Percentiles rank a stretch among this genome's conserved stretches.
phyloP scores from a whole-genome alignment of 148 eudicot species.

The Silene uniflora region DNA sequence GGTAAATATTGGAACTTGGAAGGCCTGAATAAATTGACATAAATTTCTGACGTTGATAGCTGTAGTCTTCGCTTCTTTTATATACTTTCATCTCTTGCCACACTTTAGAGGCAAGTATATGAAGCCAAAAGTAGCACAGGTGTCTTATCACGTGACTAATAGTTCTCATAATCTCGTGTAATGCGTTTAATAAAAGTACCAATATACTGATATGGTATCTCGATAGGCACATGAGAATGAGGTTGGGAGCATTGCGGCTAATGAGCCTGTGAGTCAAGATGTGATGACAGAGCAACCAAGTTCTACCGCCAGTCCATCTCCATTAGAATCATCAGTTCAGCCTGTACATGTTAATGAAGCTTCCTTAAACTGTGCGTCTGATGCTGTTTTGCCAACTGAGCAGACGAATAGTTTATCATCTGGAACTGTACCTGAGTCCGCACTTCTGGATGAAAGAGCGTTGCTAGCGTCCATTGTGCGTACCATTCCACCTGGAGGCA shows the following conservation, averaged over 20 bases:
- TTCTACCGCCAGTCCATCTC: slow-evolving; percentile 36
- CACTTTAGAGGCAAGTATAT: neutral
- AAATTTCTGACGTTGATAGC: neutral
- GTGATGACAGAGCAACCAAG: slow-evolving; percentile 34
- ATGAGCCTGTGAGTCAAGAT: slow-evolving; percentile 38
- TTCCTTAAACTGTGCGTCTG: slow-evolving; percentile 32
- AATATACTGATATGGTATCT: slow-evolving; percentile 10
- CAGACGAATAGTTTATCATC: slow-evolving; percentile 31
- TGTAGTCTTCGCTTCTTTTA: neutral
- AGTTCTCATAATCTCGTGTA: too few relatives aligned
- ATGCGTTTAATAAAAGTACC: neutral
- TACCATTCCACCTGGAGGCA: slow-evolving; percentile 83
- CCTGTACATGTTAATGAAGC: slow-evolving; percentile 36
- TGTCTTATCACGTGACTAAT: neutral
- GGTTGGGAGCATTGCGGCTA: slow-evolving; percentile 25
- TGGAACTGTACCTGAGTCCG: slow-evolving; percentile 42
- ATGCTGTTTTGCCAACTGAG: slow-evolving; percentile 33
- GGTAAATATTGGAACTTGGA: neutral
- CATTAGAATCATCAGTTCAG: slow-evolving; percentile 40
- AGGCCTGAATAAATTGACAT: neutral
- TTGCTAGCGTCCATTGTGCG: slow-evolving; percentile 83
- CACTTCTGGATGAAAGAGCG: slow-evolving; percentile 77
- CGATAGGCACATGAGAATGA: slow-evolving; percentile 40
- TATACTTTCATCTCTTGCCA: neutral
- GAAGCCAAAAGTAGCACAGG: neutral